Base-by-base conservation (phyloP, 225 moss, liverwort and hornwort genomes). In the Polytrichum formosum region DNA sequence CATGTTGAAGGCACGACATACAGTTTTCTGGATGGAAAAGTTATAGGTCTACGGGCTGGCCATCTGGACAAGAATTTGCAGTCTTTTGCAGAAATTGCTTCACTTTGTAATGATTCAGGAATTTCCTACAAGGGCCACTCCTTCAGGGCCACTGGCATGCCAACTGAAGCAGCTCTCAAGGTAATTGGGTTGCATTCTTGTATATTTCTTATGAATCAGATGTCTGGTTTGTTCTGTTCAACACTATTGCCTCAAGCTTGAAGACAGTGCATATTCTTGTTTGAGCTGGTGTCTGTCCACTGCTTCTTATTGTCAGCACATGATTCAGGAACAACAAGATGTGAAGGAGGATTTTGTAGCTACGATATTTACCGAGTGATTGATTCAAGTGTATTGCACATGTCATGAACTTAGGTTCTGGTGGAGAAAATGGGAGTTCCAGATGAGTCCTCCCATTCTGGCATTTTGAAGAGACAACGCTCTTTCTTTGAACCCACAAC, bases 381-480 rank as follows among this genome's bases (percentile, higher is more conserved):
- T 46, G 13, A 46, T 46, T 46, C 46, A 46, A 46, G 21, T 58
- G 20, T 23, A 20, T 23, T 58, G 21, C 27, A 63, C 25, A 63
- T 17, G 25, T 17, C 28, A 22, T 63, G 63, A 26, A 28, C 63
- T 35, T 70, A 95, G 95, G 87, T 95, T 78, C 76, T 93, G n/a
- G 95, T 95, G 73, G 95, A 95, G 82, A 95, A 95, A 73, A 90
- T 95, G 88, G 93, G 95, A 58, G 83, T 92, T n/a, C 93, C 90
- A 26, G 90, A 91, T 72, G 62, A 62, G 56, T 46, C 70, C 25
- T 75, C 74, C 13, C 87, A 84, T 62, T 65, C 78, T 7, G 66
- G 66, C 54, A 87, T 95, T 46, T 46, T 46, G 54, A 28, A 64
- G 26, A 59, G 77, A 17, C 82, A 70, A 30, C 87, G 86, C 55